phyloP scores from a whole-genome alignment of 169 alveolate genomes.

The Haemoproteus tartakovskyi region DNA sequence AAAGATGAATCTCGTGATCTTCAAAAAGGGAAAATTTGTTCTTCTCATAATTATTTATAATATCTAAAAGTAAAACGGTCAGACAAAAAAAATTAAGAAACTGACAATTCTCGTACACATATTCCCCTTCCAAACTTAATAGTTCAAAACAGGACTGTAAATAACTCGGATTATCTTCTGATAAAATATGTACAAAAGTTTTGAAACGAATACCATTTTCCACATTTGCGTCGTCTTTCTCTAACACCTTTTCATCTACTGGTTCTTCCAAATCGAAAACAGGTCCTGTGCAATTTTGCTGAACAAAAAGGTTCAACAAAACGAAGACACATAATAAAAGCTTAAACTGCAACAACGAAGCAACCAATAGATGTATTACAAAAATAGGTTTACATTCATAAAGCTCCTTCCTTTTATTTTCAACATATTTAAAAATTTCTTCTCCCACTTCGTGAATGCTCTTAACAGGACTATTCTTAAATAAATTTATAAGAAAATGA shows the following conservation, averaged over 20 bases:
- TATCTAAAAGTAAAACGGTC: constrained; percentile 11
- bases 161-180: constrained; percentile 7
- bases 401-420: too few species aligned
- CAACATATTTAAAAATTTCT: too few species aligned
- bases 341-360: too few species aligned
- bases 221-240: not conserved
- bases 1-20: not conserved
- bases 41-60: constrained; percentile 3
- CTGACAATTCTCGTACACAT: constrained; percentile 32
- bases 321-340: constrained; percentile 34
- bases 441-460: too few species aligned
- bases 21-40: too few species aligned
- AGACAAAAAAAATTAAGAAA: constrained; percentile 18
- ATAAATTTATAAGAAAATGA: too few species aligned
- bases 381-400: too few species aligned
- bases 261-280: constrained; percentile 2
- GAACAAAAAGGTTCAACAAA: constrained; percentile 50
- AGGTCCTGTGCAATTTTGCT: constrained; percentile 65
- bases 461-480: too few species aligned
- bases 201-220: constrained; percentile 16
- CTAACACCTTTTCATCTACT: not conserved
- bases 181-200: constrained; percentile 13
- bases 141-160: constrained; percentile 41
- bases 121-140: constrained; percentile 49
- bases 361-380: too few species aligned